Conservation (phyloP, 2,329 filamentous ascomycete genomes). For the Parascedosporium putredinis region DNA sequence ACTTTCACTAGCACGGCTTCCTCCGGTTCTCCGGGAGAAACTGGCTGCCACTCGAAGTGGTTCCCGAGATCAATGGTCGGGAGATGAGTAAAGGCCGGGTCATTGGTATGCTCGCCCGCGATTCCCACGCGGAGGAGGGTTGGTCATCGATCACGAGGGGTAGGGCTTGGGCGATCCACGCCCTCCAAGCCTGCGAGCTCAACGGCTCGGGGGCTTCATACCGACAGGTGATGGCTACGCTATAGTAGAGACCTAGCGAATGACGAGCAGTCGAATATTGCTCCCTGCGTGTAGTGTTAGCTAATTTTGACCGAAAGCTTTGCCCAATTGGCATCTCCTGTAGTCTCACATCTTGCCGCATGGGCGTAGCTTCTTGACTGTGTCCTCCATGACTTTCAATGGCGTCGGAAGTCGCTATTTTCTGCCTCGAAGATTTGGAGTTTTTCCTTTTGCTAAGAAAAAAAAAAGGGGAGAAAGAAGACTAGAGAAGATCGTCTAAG, state of each 20-base stretch:
- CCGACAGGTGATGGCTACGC: constrained; percentile 33
- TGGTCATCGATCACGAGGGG: constrained; percentile 30
- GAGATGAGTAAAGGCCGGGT: constrained; percentile 33
- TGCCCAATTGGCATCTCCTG: neutral
- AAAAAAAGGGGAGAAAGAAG: neutral
- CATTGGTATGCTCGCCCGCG: constrained; percentile 28
- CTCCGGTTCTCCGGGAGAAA: constrained; percentile 15
- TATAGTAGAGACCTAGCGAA: constrained; percentile 34
- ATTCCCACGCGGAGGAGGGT: constrained; percentile 39
- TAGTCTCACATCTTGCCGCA: constrained; percentile 6
- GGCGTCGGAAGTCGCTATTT: neutral
- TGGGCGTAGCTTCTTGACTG: neutral
- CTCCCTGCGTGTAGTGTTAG: constrained; percentile 24
- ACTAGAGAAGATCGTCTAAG: too few species aligned
- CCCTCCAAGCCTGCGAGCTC: neutral
- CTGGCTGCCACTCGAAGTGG: constrained; percentile 28
- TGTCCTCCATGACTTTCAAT: neutral
- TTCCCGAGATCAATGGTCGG: constrained; percentile 30
- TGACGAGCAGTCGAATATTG: constrained; percentile 35
- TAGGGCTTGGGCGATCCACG: constrained; percentile 26
- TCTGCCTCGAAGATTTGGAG: too few species aligned
- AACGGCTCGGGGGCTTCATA: constrained; percentile 21
- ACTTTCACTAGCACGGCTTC: constrained; percentile 20
- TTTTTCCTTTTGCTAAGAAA: neutral
- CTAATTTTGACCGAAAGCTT: neutral